A percentile compares a stretch with the other conserved stretches of the same genome.
phyloP scores from a whole-genome alignment of 140 eudicot species.

The Stevia rebaudiana region DNA sequence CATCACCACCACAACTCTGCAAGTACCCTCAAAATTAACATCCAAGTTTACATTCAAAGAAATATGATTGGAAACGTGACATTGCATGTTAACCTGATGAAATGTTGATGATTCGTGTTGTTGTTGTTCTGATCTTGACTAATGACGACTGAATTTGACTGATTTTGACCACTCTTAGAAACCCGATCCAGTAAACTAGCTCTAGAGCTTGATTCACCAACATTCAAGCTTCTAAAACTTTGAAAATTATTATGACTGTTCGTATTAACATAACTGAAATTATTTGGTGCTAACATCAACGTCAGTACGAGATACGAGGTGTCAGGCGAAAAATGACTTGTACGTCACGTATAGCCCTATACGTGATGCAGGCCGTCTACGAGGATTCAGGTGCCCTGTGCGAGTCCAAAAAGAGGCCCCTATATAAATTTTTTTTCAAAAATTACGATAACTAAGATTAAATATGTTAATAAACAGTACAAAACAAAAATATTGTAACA shows the following conservation, averaged over 20 bases:
- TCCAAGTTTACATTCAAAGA: constrained; percentile 35
- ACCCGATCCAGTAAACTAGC: constrained; percentile 35
- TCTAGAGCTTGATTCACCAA: constrained; percentile 71
- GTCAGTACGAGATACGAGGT: too few species aligned
- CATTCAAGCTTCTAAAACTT: constrained; percentile 52
- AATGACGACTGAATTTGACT: constrained; percentile 28
- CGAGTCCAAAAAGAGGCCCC: too few species aligned
- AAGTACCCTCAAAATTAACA: constrained; percentile 28
- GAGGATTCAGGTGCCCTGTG: too few species aligned
- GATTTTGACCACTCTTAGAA: constrained; percentile 25
- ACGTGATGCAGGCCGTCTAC: too few species aligned
- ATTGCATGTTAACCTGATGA: constrained; percentile 25
- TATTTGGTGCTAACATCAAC: too few species aligned
- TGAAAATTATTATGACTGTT: constrained; percentile 28
- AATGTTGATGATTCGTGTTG: constrained; percentile 31
- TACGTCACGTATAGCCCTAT: too few species aligned
- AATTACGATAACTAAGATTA: too few species aligned
- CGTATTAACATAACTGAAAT: constrained; percentile 25
- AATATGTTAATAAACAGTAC: too few species aligned
- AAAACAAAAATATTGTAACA: too few species aligned
- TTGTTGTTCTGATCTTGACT: constrained; percentile 27
- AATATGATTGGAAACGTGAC: constrained; percentile 25
- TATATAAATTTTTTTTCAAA: too few species aligned
- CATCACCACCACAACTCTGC: constrained; percentile 28
- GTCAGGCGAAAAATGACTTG: too few species aligned